Evolutionary conservation across 257 asterid species (phyloP), one percentile per base, ranked within the genome.

Genomic region (Mitragyna speciosa): DNA sequence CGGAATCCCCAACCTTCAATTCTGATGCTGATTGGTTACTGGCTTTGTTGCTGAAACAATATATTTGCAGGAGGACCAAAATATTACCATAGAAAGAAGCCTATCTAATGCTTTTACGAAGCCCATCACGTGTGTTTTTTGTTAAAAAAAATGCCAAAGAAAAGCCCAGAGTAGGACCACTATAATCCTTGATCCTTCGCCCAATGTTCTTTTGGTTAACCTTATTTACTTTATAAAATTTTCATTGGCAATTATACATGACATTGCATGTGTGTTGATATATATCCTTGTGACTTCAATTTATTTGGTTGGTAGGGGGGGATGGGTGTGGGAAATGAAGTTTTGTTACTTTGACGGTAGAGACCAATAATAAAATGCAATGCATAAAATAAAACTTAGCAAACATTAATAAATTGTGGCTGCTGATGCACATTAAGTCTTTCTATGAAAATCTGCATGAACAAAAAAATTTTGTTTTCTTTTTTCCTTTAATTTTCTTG

Each of bases 91-190:
- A 41, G 22, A 16, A 54, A 80, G 73, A 76, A 56, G 79, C 77
- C 78, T 70, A 51, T 47, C 63, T 14, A 52, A 7, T 64, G 76
- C 81, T 75, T 82, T 73, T 81, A 12, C 75, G 77, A 79, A 84
- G 87, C 87, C 84, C 86, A 83, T 79, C 84, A 82, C 84, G 78
- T 83, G 81, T 69, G 86, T n/a, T 82, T 58, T 39, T n/a, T n/a
- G n/a, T n/a, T n/a, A n/a, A n/a, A n/a, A n/a, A n/a, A n/a, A n/a
- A n/a, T 48, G 56, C 26, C 14, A 48, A 51, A 73, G 41, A 77
- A 83, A 67, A 70, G 70, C 86, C 83, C 80, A 83, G 16, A 17
- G 56, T 68, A 79, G 86, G 86, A 83, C 81, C 83, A 56, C 74
- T 61, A 72, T 64, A 64, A 3, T 10, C 70, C 4, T 64, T 76